Evolutionary conservation across 805 yeast genomes (phyloP).

Genomic region (Pichia sporocuriosa): DNA sequence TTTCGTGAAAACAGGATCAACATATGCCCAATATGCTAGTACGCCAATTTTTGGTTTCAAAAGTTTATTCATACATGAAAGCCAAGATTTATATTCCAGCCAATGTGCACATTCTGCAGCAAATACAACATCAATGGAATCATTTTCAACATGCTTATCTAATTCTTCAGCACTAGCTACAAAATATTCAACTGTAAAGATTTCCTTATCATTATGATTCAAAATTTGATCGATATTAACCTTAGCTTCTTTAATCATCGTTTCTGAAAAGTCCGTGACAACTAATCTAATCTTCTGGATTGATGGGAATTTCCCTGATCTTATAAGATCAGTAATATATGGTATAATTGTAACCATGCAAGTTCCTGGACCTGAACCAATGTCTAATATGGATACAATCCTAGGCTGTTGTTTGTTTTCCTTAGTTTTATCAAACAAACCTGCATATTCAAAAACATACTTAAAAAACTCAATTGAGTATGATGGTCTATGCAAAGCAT

Average conservation of each 20-base stretch:
- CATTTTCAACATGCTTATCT: constrained; percentile 15
- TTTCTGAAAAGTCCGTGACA: constrained; percentile 42
- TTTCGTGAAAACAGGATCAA: constrained; percentile 54
- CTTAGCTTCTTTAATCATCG: constrained; percentile 41
- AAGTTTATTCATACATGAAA: constrained; percentile 29
- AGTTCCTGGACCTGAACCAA: constrained; percentile 53
- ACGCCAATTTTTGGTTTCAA: constrained; percentile 36
- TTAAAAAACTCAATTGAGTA: constrained; percentile 51
- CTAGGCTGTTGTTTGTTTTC: too few relatives aligned
- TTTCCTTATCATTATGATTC: neutral
- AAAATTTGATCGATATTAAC: constrained; percentile 6
- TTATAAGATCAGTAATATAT: constrained; percentile 21
- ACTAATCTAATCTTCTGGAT: constrained; percentile 23
- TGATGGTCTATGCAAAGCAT: constrained; percentile 56
- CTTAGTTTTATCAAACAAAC: too few relatives aligned
- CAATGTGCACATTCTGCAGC: constrained; percentile 90
- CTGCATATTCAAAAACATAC: constrained; percentile 22
- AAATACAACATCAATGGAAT: constrained; percentile 52
- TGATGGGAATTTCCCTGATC: neutral
- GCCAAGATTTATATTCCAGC: constrained; percentile 37
- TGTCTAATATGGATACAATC: constrained; percentile 39
- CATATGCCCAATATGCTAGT: constrained; percentile 72
- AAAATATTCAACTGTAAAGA: constrained; percentile 9
- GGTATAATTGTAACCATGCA: constrained; percentile 40
- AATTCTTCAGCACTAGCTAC: constrained; percentile 21